Conservation (phyloP, 345 rosid species). For the Gossypium sturtianum region DNA sequence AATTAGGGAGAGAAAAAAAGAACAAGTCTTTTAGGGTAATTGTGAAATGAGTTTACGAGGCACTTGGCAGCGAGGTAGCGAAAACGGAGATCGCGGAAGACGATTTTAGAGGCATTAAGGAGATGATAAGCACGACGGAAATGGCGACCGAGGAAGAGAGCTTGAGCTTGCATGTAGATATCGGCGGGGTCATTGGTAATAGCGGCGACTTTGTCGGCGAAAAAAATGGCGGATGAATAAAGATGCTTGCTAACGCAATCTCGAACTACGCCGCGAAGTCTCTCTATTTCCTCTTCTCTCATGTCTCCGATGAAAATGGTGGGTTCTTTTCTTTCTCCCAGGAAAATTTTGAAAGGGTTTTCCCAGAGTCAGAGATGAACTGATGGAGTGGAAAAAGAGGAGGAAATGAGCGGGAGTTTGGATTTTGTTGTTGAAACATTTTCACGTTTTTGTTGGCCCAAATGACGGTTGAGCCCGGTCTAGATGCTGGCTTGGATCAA, state of each 20-base stretch:
- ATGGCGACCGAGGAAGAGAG: conserved; percentile 89
- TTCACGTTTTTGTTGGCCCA: not conserved
- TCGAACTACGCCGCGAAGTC: conserved; percentile 84
- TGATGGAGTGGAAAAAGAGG: conserved; percentile 11
- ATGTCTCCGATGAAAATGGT: conserved; percentile 13
- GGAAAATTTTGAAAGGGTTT: not conserved
- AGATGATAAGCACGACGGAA: conserved; percentile 95
- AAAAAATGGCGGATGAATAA: conserved; percentile 94
- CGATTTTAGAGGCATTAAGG: conserved; percentile 81
- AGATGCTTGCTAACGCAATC: conserved; percentile 97
- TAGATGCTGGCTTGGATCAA: not conserved
- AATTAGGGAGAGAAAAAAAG: not conserved
- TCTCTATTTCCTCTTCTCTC: conserved; percentile 88
- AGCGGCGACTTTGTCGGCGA: conserved; percentile 85
- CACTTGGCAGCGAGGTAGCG: conserved; percentile 98
- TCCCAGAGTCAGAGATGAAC: not conserved
- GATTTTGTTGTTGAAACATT: conserved; percentile 8
- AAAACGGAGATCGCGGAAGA: conserved; percentile 91
- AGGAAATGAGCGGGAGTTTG: conserved; percentile 19
- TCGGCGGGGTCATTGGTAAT: conserved; percentile 79
- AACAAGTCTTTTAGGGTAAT: not conserved
- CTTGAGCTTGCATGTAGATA: conserved; percentile 92
- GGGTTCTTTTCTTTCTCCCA: not conserved
- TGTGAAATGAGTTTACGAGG: conserved; percentile 38
- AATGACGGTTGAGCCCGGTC: not conserved